Evolutionary conservation across 2,329 filamentous ascomycete genomes (phyloP).

Genomic region (Epichloe uncinata): DNA sequence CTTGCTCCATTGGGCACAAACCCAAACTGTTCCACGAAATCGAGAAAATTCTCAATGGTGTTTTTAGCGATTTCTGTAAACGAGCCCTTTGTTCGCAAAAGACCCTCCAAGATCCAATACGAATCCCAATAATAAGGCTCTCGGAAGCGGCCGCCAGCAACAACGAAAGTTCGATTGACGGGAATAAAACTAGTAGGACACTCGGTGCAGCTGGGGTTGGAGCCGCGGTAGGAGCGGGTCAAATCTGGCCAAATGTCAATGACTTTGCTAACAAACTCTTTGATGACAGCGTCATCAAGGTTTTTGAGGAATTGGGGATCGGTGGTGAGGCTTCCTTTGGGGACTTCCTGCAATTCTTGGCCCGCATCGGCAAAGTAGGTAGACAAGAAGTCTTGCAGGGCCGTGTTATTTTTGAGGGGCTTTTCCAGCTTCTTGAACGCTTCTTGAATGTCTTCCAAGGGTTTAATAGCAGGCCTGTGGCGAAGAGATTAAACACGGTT

Average conservation of each 20-base stretch:
- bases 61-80: constrained; percentile 51
- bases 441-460: constrained; percentile 45
- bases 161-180: constrained; percentile 54
- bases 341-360: constrained; percentile 44
- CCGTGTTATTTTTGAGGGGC: constrained; percentile 50
- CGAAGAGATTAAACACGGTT: background rate
- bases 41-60: constrained; percentile 57
- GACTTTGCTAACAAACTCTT: constrained; percentile 48
- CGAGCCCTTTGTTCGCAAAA: constrained; percentile 49
- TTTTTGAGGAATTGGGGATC: constrained; percentile 44
- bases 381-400: constrained; percentile 47
- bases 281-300: constrained; percentile 43
- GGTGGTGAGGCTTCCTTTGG: constrained; percentile 35
- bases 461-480: constrained; percentile 42
- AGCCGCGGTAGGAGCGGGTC: constrained; percentile 43
- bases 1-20: constrained; percentile 58
- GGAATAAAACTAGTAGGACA: constrained; percentile 55
- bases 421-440: constrained; percentile 46
- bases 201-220: constrained; percentile 37
- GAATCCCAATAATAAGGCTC: constrained; percentile 63
- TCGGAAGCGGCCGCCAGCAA: constrained; percentile 56
- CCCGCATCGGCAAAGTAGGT: constrained; percentile 51
- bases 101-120: constrained; percentile 54
- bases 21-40: constrained; percentile 49
- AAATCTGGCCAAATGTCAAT: constrained; percentile 58